Base-by-base conservation (phyloP, 495 filamentous ascomycete species). In the Lasiosphaeriaceae sp. region DNA sequence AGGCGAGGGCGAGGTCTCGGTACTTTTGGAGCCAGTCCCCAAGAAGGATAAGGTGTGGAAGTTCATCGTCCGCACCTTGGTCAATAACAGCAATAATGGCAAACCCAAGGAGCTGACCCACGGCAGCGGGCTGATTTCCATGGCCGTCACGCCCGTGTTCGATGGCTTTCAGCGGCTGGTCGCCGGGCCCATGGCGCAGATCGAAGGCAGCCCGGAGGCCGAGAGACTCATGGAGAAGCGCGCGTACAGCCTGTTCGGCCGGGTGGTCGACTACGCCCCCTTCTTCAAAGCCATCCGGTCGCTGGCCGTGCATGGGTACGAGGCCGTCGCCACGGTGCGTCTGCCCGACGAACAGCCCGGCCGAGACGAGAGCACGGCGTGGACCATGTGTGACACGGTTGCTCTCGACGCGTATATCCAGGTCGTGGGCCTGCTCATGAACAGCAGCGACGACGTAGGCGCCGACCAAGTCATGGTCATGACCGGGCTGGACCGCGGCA, bases 351-450 rank as follows among this genome's bases (percentile, higher is more conserved):
- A 12, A 6, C 39, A 43, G 14, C 39, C 39, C 14, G 39, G 39
- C 5, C 14, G 8, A 5, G 39, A 43, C 7, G 39, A 43, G 14
- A 43, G 39, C 39, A 43, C 55, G 2, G 55, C 62, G 3, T 51
- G 67, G n/a, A 52, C 58, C 16, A 62, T 59, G 3, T 59, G 52
- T 41, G 64, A 72, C 31, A 54, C 66, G 0, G 56, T 74, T 9
- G 44, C 62, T 4, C 37, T 71, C 26, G 73, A 75, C 44, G 63
- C 35, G 0, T 72, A 73, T 53, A 64, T 76, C 14, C 68, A 75
- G 57, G 68, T 72, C 16, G 66, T 63, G 3, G 70, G 73, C 14
- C 54, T 75, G 3, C 55, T 69, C 4, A 65, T 70, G 22, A 75
- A 74, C 47, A 64, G 58, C 45, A 66, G 12, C 34, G 37, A 46